phyloP scores from a whole-genome alignment of 208 protist genomes.

The Acanthamoeba culbertsoni region DNA sequence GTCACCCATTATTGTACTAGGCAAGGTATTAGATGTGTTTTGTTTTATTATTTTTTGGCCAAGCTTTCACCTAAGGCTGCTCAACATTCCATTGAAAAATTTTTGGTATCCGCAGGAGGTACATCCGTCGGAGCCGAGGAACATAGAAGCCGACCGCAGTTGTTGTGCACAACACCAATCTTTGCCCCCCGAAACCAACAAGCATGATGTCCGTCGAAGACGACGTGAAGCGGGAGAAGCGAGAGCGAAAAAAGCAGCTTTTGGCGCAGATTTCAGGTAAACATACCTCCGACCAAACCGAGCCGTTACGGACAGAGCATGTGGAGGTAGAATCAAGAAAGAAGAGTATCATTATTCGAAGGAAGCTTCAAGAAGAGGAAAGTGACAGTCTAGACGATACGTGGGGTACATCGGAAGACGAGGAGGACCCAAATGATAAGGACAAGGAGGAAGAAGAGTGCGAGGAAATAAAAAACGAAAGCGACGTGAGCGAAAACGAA shows the following conservation, averaged over 20 bases:
- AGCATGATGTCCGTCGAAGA: not conserved
- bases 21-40: too few species aligned
- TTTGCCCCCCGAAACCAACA: not conserved
- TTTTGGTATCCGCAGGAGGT: too few species aligned
- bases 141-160: too few species aligned
- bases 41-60: too few species aligned
- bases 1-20: not conserved
- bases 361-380: not conserved
- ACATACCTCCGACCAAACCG: not conserved
- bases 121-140: too few species aligned
- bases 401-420: not conserved
- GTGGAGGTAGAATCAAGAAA: not conserved
- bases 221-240: not conserved
- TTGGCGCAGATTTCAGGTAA: not conserved
- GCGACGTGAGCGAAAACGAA: not conserved
- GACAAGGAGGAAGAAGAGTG: not conserved
- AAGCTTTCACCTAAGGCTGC: too few species aligned
- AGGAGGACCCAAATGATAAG: too few species aligned
- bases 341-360: not conserved
- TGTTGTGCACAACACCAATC: not conserved
- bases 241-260: not conserved
- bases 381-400: not conserved
- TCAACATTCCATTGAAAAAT: too few species aligned
- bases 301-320: not conserved
- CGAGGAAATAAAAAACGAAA: not conserved